Percentiles rank a stretch among this genome's conserved stretches.
Conservation (phyloP, 2,329 filamentous ascomycete genomes). For the Colletotrichum musae region DNA sequence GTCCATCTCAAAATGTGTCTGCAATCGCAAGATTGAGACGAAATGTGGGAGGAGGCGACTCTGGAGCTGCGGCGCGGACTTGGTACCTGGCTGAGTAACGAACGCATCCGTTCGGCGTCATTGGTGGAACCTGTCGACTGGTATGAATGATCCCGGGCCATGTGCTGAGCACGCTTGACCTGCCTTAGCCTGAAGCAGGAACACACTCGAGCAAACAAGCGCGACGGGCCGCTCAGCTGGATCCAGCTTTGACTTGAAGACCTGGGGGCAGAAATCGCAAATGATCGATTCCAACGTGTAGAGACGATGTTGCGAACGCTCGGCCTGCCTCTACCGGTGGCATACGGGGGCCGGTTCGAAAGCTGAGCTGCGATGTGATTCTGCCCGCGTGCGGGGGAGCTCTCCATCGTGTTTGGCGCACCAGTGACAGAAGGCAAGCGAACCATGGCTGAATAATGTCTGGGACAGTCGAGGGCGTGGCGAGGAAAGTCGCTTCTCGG, state of each 20-base stretch:
- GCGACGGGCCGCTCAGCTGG: slow-evolving; percentile 25
- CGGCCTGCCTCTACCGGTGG: too few species aligned
- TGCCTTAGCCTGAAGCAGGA: slow-evolving; percentile 33
- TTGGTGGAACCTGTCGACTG: slow-evolving; percentile 32
- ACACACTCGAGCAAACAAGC: slow-evolving; percentile 21
- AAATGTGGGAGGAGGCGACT: not conserved
- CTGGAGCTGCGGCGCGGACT: not conserved
- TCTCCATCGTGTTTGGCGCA: not conserved
- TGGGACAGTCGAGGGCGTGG: not conserved
- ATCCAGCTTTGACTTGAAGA: slow-evolving; percentile 12
- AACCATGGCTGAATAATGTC: slow-evolving; percentile 16
- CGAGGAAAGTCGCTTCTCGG: not conserved
- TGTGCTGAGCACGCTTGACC: slow-evolving; percentile 29
- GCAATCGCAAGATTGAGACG: slow-evolving; percentile 8
- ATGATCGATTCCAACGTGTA: not conserved
- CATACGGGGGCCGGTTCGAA: not conserved
- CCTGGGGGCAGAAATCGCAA: not conserved
- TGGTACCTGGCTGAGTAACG: slow-evolving; percentile 21
- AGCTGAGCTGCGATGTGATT: not conserved
- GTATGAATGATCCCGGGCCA: slow-evolving; percentile 15
- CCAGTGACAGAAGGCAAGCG: not conserved
- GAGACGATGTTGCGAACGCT: too few species aligned
- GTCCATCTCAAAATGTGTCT: slow-evolving; percentile 22
- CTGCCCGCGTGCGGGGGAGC: not conserved
- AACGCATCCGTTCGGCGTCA: slow-evolving; percentile 17